Base-by-base conservation (phyloP, 1,284 basidiomycete species). In the Tranzscheliella williamsii region DNA sequence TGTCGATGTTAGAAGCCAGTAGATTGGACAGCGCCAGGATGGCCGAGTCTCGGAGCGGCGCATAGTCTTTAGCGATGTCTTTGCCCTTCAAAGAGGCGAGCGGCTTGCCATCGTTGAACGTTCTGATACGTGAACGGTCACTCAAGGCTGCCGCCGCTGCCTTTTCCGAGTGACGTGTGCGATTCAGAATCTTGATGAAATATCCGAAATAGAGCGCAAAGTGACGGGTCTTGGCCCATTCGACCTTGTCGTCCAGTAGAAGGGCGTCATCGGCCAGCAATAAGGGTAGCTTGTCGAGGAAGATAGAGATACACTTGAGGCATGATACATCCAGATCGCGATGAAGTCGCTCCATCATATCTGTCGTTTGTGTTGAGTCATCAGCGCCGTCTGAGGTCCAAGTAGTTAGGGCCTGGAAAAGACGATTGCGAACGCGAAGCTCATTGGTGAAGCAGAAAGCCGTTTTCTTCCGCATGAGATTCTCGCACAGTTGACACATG, bases 1-100 rank as follows among this genome's bases (percentile, higher is more conserved):
- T 87, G 70, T 94, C 89, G 24, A 89, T 87, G 72, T 94, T 95
- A 16, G 90, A 85, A 21, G 84, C 85, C 46, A 94, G 85, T 5
- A 94, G 81, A 58, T 91, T 85, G 0, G 90, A 85, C 3, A 94
- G 83, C 0, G 88, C 89, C 20, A 68, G 30, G 37, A 74, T 73
- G 9, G 72, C 72, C 9, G 64, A 69, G 16, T 67, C 57, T 16
- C 68, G 65, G 7, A 73, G 39, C 15, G 67, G 63, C 4, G 42
- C 58, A 20, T 57, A 52, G 30, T 64, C 64, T 6, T 46, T 39
- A 7, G 37, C 35, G 2, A 34, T n/a, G 5, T 61, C 55, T 24
- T 33, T 45, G 29, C 32, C 36, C 29, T 53, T 50, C 11, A 30
- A 16, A 12, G 42, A 39, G 11, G 47, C 47, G 20, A 46, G 18